A percentile compares a stretch with the other conserved stretches of the same genome.
Evolutionary conservation across 2,329 filamentous ascomycete genomes (phyloP).

Genomic region (Leptoxyphium fumago): DNA sequence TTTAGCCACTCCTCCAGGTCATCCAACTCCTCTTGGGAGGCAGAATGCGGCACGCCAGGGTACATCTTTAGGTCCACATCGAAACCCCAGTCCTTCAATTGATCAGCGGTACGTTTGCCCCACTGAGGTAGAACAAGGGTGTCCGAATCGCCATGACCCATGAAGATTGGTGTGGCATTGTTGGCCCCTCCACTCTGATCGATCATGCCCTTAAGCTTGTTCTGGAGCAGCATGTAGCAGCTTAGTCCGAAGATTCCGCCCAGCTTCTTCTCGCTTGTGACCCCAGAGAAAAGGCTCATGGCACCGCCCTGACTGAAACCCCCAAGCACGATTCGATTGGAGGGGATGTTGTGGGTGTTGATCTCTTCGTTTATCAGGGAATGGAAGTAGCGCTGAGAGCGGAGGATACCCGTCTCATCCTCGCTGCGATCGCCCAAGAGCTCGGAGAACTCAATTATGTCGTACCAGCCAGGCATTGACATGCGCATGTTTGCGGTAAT

Average conservation of each 20-base stretch:
- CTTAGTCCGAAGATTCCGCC: constrained; percentile 82
- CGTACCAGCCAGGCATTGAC: constrained; percentile 78
- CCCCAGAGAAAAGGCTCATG: constrained; percentile 66
- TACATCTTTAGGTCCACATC: constrained; percentile 66
- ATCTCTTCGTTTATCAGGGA: constrained; percentile 67
- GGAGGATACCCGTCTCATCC: constrained; percentile 60
- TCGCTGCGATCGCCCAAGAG: constrained; percentile 34
- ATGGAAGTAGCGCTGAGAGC: constrained; percentile 62
- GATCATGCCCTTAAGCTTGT: constrained; percentile 45
- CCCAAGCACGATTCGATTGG: constrained; percentile 71
- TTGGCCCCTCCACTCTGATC: constrained; percentile 31
- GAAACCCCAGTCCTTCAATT: constrained; percentile 54
- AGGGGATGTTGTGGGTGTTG: constrained; percentile 55
- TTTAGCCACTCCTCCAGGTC: constrained; percentile 57
- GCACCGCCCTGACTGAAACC: constrained; percentile 81
- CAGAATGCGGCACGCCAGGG: constrained; percentile 61
- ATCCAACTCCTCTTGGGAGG: constrained; percentile 63
- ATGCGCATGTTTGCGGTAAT: constrained; percentile 60
- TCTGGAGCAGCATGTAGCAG: constrained; percentile 60
- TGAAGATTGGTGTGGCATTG: constrained; percentile 62
- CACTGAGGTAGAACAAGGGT: constrained; percentile 54
- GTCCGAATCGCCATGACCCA: constrained; percentile 76
- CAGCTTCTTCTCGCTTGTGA: constrained; percentile 59
- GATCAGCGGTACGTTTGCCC: constrained; percentile 51
- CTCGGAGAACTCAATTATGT: constrained; percentile 44